These are phyloP conservation scores for Penicillium lagena DNA, from an alignment of 495 filamentous ascomycete genomes.

Conservation along the genomic window DNA sequence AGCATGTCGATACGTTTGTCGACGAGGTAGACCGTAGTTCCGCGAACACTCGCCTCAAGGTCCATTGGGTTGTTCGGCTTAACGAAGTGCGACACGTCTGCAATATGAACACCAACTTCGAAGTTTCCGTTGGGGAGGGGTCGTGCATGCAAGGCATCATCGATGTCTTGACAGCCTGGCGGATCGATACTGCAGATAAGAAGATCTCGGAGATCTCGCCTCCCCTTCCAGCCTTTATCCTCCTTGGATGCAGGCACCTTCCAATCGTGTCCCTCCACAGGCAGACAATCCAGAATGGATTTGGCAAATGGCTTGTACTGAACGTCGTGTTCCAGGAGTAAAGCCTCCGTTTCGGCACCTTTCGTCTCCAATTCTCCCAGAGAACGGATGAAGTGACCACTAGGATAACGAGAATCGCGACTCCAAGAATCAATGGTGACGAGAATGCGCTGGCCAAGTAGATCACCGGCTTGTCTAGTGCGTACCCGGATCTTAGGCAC, in stretches of 20 bases:
- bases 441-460: conserved; percentile 87
- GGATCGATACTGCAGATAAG: conserved; percentile 97
- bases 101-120: conserved; percentile 98
- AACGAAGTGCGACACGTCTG: conserved; percentile 97
- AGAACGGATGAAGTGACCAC: conserved; percentile 89
- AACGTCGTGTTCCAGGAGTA: conserved; percentile 92
- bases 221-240: conserved; percentile 77
- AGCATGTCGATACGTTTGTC: conserved; percentile 99
- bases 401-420: conserved; percentile 81
- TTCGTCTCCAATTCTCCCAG: conserved; percentile 92
- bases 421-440: conserved; percentile 96
- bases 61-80: conserved; percentile 98
- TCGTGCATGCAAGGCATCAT: conserved; percentile 89
- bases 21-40: conserved; percentile 94
- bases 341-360: conserved; percentile 89
- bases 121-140: conserved; percentile 86
- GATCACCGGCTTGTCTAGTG: conserved; percentile 79
- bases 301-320: conserved; percentile 98
- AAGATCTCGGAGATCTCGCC: conserved; percentile 76
- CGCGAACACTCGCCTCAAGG: conserved; percentile 82
- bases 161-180: conserved; percentile 93
- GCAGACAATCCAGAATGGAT: conserved; percentile 87
- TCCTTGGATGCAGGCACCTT: conserved; percentile 69
- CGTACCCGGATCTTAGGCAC: conserved; percentile 92
- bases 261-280: conserved; percentile 90